A percentile compares a stretch with the other conserved stretches of the same genome.
These are phyloP conservation scores for Penicillium bialowiezense DNA, from an alignment of 495 filamentous ascomycete species.

Conservation along the genomic window DNA sequence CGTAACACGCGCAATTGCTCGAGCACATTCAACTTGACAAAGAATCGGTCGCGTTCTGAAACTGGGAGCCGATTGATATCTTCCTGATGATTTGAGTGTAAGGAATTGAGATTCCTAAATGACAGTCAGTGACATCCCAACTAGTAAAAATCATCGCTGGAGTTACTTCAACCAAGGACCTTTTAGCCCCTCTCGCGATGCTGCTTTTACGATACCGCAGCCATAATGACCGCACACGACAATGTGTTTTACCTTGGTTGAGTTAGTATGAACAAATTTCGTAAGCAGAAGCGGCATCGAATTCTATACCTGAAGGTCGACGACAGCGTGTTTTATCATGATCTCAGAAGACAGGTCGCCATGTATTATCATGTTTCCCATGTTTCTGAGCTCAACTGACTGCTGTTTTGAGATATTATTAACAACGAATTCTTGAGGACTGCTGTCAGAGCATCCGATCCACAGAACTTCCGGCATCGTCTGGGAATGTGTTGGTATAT, in stretches of 20 bases:
- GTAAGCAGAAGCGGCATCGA: background rate
- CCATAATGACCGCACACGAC: constrained; percentile 45
- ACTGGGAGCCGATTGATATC: constrained; percentile 13
- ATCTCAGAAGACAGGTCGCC: constrained; percentile 33
- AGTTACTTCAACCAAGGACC: constrained; percentile 25
- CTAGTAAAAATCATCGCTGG: too few species aligned
- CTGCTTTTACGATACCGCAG: constrained; percentile 35
- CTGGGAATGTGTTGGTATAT: constrained; percentile 29
- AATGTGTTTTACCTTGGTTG: constrained; percentile 37
- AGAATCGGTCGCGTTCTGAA: constrained; percentile 11
- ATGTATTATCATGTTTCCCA: constrained; percentile 37
- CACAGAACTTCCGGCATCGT: constrained; percentile 38
- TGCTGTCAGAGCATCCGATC: constrained; percentile 43
- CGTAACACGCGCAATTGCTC: constrained; percentile 19
- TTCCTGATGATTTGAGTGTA: constrained; percentile 10
- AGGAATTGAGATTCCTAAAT: constrained; percentile 16
- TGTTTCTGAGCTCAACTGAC: constrained; percentile 39
- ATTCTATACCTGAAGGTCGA: constrained; percentile 33
- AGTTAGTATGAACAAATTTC: constrained; percentile 1
- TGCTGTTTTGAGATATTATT: constrained; percentile 34
- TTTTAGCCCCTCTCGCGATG: constrained; percentile 15
- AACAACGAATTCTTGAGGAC: constrained; percentile 32
- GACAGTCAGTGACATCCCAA: too few species aligned
- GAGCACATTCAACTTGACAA: constrained; percentile 25
- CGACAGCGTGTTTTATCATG: constrained; percentile 33